Evolutionary conservation across 441 rosid genomes (phyloP), one percentile per base, ranked within the genome.

Genomic region (Erodium texanum): DNA sequence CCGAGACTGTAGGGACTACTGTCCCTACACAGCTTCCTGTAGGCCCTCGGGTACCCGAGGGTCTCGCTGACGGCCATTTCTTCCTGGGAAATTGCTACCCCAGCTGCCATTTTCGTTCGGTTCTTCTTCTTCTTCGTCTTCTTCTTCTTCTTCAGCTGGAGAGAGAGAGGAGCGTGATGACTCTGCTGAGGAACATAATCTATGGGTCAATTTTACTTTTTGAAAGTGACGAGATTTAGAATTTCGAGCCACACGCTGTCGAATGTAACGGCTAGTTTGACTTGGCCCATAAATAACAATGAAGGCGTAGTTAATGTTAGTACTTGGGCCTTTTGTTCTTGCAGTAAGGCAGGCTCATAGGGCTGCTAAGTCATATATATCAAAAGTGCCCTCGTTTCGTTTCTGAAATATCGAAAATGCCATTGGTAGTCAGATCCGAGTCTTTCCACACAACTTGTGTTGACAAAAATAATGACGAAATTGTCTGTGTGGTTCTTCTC

Each of bases 1-100:
- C 95, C 97, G 12, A 72, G 74, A 70, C 50, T 71, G 71, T 76
- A 90, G 10, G 82, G 76, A 3, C 76, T 77, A 24, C 29, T 69
- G 11, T 83, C 90, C 62, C 87, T 77, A 75, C 92, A 89, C 52
- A 89, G 79, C 77, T 80, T 87, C 0, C 89, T 88, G 41, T 82
- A 91, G 34, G 96, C 92, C 77, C 73, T 78, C 2, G 98, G 96
- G 82, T 80, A 90, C 1, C 97, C 97, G 1, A 82, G 83, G 63
- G 86, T 80, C 69, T 85, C 87, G 6, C 88, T 89, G 22, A 89
- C 80, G 7, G 24, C 78, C 76, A 86, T 62, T 38, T 93, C 96
- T 23, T 85, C 87, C 16, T 86, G 83, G 7, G 79, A 69, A 78
- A 89, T 78, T 3, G 70, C 64, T 18, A 65, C 77, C 20, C 81